Evolutionary conservation across 371 early-diverging fungal genomes (phyloP), one percentile per base, ranked within the genome.

Genomic region (Basidiobolus meristosporus): DNA sequence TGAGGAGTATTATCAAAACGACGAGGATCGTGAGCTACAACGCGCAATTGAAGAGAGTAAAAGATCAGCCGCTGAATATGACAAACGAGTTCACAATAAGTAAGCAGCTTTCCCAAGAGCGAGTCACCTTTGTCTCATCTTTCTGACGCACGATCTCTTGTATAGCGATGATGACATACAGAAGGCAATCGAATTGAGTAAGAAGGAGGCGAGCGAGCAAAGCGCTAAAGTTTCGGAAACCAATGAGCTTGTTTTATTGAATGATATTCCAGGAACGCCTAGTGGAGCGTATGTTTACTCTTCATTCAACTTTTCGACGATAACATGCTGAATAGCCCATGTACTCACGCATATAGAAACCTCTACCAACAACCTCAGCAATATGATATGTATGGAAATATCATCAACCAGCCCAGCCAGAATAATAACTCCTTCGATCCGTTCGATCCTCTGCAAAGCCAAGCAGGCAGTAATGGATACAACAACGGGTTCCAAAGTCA

Each of bases 41-140:
- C 54, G 62, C 38, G 96, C 96, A 0, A 57, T 90, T 11, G 89
- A 84, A 44, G 89, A 84, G 42, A 83, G 84, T 53, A 70, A 68
- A 50, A 65, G 70, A 18, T 62, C 64, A 43, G 82, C 85, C 0
- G 64, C 64, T 42, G 59, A 57, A n/a, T 65, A 73, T 20, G 63
- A 68, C 33, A 43, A 42, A 32, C 44, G 51, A n/a, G 17, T 68
- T 36, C 42, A 46, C 36, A 58, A 56, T 37, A 45, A 53, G 51
- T 56, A 52, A 47, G 51, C 49, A 33, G 15, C 29, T 23, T 23
- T 41, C 35, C 42, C 49, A 48, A 42, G 52, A 42, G 61, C 52
- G n/a, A 34, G 10, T 31, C 22, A 7, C 29, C 10, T 30, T 6
- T 11, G 42, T 44, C 17, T 38, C 32, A 37, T 39, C 15, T 22